These are phyloP conservation scores for Diaporthe nobilis DNA, from an alignment of 2,329 filamentous ascomycete genomes.

Conservation along the genomic window DNA sequence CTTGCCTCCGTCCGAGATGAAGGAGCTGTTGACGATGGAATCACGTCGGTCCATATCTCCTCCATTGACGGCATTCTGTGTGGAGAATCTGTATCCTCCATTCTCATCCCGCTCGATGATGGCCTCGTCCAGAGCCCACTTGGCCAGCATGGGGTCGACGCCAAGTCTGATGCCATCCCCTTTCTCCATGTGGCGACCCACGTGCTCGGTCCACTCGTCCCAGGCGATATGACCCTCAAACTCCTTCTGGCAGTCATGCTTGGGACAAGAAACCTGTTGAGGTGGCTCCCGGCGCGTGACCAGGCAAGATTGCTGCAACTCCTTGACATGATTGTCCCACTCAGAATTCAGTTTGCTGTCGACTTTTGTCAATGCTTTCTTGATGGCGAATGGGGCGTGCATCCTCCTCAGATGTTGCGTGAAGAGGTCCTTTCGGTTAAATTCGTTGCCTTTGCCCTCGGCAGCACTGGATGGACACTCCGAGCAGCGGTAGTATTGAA, in stretches of 20 bases:
- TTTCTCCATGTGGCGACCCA: constrained; percentile 90
- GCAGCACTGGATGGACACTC: constrained; percentile 67
- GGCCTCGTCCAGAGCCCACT: constrained; percentile 74
- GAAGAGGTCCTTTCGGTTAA: constrained; percentile 97
- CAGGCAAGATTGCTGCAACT: constrained; percentile 82
- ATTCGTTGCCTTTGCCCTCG: constrained; percentile 76
- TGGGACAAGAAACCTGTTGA: constrained; percentile 77
- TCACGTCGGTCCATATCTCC: constrained; percentile 46
- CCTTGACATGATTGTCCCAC: constrained; percentile 76
- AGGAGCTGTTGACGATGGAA: constrained; percentile 42
- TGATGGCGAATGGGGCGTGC: constrained; percentile 82
- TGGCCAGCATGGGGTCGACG: constrained; percentile 69
- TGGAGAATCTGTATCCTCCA: constrained; percentile 69
- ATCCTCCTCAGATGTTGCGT: constrained; percentile 94
- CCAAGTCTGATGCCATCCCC: constrained; percentile 71
- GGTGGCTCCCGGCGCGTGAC: constrained; percentile 79
- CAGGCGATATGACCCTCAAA: constrained; percentile 84
- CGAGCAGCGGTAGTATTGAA: constrained; percentile 76
- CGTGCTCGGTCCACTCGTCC: constrained; percentile 94
- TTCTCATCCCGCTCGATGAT: constrained; percentile 72
- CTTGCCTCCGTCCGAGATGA: constrained; percentile 38
- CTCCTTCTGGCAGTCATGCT: constrained; percentile 76
- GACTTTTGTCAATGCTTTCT: constrained; percentile 68
- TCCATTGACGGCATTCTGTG: constrained; percentile 53
- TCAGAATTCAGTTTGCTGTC: constrained; percentile 72